Conservation (phyloP, 176 grass and related monocot genomes). For the Paspalum notatum region DNA sequence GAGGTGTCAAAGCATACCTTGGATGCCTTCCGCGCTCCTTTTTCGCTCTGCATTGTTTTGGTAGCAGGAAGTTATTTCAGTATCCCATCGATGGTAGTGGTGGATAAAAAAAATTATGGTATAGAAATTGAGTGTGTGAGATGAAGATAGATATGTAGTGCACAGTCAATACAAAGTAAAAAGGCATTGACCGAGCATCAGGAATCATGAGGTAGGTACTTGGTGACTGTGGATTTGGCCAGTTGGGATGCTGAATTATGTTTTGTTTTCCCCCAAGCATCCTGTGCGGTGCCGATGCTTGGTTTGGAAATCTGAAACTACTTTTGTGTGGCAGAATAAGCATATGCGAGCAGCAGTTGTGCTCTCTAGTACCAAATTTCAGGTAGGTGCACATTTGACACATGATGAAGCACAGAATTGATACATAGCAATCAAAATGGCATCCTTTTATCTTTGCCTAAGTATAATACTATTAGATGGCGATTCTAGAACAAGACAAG, state of each 20-base stretch:
- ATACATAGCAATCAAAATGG: neutral
- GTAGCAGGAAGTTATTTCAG: conserved; percentile 32
- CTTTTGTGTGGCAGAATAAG: conserved; percentile 18
- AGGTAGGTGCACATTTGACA: neutral
- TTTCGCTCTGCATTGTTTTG: conserved; percentile 58
- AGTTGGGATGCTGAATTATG: neutral
- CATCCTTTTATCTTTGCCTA: conserved; percentile 11
- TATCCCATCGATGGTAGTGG: neutral
- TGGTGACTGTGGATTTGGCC: neutral
- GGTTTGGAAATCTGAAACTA: conserved; percentile 20
- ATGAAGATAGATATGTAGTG: neutral
- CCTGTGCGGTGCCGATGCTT: neutral
- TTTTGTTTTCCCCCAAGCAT: neutral
- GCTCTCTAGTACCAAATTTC: neutral
- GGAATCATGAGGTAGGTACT: neutral
- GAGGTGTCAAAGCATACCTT: conserved; percentile 60
- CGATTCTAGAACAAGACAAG: neutral
- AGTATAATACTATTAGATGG: neutral
- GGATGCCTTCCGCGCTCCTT: conserved; percentile 62
- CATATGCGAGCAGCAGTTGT: neutral
- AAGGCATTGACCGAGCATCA: neutral
- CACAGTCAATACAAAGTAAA: neutral
- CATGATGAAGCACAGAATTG: neutral
- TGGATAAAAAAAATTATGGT: neutral
- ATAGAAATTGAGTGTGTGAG: neutral